Evolutionary conservation across 1,139 yeast species (phyloP), one percentile per base, ranked within the genome.

Genomic region (Geotrichum cucujoidarum): DNA sequence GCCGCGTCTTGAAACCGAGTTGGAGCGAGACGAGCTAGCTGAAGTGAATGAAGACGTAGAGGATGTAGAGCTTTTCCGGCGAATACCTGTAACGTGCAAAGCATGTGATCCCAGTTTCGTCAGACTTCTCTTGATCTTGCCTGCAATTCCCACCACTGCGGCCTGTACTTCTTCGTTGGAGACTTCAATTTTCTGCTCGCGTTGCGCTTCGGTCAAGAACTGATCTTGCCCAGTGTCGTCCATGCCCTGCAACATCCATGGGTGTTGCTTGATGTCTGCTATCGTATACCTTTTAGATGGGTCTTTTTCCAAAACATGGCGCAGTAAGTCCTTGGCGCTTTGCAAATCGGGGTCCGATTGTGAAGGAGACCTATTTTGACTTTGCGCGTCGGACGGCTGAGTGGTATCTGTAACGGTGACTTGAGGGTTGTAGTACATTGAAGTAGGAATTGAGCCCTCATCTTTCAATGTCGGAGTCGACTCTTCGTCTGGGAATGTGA

Each of bases 141-240:
- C 75, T 4, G 92, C 92, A 10, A 57, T 54, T 10, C 95, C 95
- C 35, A 81, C 76, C 1, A 88, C 88, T 0, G 96, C 95, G 54
- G 78, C 77, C 55, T 81, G 76, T 14, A 85, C 76, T 55, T 87
- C 95, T 53, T 80, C 82, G 42, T 73, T 75, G 8, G 83, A 73
- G n/a, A 83, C 83, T 40, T 76, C 75, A 43, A 82, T 78, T 48
- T 72, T 72, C 61, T 66, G 55, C 53, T 61, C 59, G 53, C 48
- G 59, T 53, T 61, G 63, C 52, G 50, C 57, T 42, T 50, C 64
- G 55, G 56, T 63, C 55, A 64, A 67, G 52, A 62, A 69, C 56
- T 47, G 58, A 35, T 55, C 60, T 33, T 37, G 67, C 72, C 46
- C 72, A 55, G 72, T 73, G 20, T 69, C 61, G 16, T 78, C 75